A percentile compares a stretch with the other conserved stretches of the same genome.
These are phyloP conservation scores for Auricularia auricula-judae DNA, from an alignment of 768 basidiomycete species.

Conservation along the genomic window DNA sequence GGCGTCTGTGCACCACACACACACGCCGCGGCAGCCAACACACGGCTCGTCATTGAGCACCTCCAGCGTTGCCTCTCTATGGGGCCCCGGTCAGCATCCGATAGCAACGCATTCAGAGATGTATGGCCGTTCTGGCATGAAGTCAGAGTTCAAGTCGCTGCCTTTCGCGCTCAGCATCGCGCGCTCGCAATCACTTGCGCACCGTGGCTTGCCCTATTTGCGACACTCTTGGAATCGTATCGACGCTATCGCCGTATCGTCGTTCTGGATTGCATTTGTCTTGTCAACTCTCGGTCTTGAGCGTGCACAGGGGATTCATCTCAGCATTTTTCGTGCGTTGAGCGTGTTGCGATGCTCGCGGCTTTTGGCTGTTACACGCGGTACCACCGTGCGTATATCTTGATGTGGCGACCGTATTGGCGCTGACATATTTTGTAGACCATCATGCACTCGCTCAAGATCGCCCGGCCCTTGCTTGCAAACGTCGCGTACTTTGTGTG, in stretches of 20 bases:
- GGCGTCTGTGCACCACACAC: neutral
- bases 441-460: conserved; percentile 87
- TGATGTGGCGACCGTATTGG: neutral
- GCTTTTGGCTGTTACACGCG: conserved; percentile 76
- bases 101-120: neutral
- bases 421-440: conserved; percentile 30
- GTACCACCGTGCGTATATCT: conserved; percentile 63
- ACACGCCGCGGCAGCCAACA: neutral
- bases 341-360: conserved; percentile 77
- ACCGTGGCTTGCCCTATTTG: conserved; percentile 70
- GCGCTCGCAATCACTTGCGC: conserved; percentile 44
- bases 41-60: neutral
- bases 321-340: conserved; percentile 82
- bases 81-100: neutral
- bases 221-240: conserved; percentile 89
- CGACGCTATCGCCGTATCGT: conserved; percentile 74
- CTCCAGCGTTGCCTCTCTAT: neutral
- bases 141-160: conserved; percentile 18
- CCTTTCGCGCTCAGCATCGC: conserved; percentile 54
- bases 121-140: neutral
- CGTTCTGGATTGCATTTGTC: conserved; percentile 78
- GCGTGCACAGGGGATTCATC: conserved; percentile 45
- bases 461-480: conserved; percentile 78
- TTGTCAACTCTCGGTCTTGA: conserved; percentile 64
- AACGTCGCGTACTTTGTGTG: conserved; percentile 85